phyloP scores from a whole-genome alignment of 345 rosid genomes.

The Nasturtium officinale region DNA sequence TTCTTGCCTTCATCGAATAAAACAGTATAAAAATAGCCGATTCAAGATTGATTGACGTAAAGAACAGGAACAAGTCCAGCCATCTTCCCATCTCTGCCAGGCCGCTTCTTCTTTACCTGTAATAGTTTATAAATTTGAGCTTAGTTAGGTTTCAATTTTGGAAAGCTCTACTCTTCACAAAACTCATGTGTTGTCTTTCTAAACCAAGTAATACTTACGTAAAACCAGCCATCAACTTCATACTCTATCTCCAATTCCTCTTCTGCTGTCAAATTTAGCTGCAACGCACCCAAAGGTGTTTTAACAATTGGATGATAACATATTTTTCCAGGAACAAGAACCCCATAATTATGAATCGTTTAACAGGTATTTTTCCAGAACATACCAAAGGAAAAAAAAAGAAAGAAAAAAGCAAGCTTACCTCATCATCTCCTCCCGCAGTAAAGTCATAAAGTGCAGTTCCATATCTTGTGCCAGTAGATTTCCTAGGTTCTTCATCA shows the following conservation, averaged over 20 bases:
- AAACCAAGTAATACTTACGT: constrained; percentile 61
- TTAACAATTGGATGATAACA: constrained; percentile 7
- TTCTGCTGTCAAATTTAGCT: constrained; percentile 91
- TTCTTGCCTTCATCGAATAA: constrained; percentile 1
- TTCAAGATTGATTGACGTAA: constrained; percentile 73
- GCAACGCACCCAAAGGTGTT: constrained; percentile 45
- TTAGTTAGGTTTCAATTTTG: constrained; percentile 7
- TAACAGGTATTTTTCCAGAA: neutral
- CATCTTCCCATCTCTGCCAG: constrained; percentile 97
- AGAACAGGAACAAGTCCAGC: constrained; percentile 97
- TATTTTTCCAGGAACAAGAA: constrained; percentile 7
- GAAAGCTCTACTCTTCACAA: neutral
- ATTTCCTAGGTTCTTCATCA: constrained; percentile 62
- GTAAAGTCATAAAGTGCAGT: constrained; percentile 92
- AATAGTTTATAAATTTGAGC: constrained; percentile 22
- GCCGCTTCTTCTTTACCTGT: constrained; percentile 98
- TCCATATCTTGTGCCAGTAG: constrained; percentile 70
- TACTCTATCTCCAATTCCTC: constrained; percentile 93
- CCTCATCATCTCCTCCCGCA: constrained; percentile 99
- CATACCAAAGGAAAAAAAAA: neutral
- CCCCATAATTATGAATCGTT: neutral
- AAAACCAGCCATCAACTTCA: constrained; percentile 99
- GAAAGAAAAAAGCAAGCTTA: constrained; percentile 25
- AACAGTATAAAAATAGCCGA: neutral
- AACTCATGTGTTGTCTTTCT: constrained; percentile 13